A percentile compares a stretch with the other conserved stretches of the same genome.
phyloP scores from a whole-genome alignment of 306 rosid genomes.

The Cucumis cinereus region DNA sequence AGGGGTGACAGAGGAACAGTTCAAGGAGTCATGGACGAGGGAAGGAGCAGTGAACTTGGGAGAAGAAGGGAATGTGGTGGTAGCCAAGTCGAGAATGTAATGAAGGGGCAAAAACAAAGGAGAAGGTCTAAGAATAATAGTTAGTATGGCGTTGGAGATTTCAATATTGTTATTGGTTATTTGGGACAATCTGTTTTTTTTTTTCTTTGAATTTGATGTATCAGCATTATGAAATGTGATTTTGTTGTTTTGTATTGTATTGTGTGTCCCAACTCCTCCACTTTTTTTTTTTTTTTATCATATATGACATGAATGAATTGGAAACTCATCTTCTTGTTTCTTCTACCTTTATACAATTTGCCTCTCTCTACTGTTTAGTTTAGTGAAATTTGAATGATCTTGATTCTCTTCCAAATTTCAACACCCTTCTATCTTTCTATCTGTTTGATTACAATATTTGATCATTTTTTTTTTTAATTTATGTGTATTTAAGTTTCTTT shows the following conservation, averaged over 20 bases:
- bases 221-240: neutral
- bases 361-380: no score
- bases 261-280: neutral
- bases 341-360: no score
- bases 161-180: neutral
- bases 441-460: no score
- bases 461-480: no score
- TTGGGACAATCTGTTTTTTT: neutral
- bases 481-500: no score
- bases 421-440: no score
- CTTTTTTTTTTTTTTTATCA: no score
- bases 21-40: conserved; percentile 83
- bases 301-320: no score
- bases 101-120: neutral
- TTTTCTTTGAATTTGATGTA: neutral
- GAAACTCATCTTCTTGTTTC: no score
- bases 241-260: neutral
- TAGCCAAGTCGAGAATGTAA: conserved; percentile 71
- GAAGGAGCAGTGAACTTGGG: conserved; percentile 48
- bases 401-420: no score
- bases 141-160: neutral
- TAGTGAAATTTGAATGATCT: no score
- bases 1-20: conserved; percentile 97
- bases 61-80: conserved; percentile 37
- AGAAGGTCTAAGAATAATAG: neutral